Conservation (phyloP, 495 filamentous ascomycete species). For the Neurospora tetraspora region DNA sequence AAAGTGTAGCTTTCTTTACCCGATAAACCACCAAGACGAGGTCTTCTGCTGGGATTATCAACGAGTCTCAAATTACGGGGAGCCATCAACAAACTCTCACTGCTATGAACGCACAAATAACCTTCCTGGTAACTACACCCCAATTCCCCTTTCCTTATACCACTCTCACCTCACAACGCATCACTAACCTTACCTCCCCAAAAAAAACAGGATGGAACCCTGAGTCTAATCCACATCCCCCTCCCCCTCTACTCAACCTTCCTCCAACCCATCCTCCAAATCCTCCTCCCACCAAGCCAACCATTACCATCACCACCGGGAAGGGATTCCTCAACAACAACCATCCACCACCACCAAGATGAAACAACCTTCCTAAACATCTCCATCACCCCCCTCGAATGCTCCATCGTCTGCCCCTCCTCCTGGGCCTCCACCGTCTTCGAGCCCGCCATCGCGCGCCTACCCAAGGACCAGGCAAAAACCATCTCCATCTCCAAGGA, state of each 20-base stretch:
- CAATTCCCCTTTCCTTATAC: no score
- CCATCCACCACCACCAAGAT: conserved; percentile 36
- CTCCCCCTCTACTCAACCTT: conserved; percentile 70
- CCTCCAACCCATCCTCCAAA: conserved; percentile 69
- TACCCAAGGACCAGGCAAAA: conserved; percentile 35
- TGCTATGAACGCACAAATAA: conserved; percentile 46
- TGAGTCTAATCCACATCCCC: conserved; percentile 88
- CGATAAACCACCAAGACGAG: not conserved
- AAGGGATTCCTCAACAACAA: conserved; percentile 12
- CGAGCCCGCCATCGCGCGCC: conserved; percentile 50
- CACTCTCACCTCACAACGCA: not conserved
- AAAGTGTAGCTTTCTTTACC: not conserved
- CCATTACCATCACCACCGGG: conserved; percentile 11
- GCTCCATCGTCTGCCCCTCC: conserved; percentile 80
- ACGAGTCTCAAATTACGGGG: not conserved
- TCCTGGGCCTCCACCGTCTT: conserved; percentile 65
- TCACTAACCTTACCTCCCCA: conserved; percentile 2
- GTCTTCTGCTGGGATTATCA: not conserved
- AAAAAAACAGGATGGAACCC: conserved; percentile 59
- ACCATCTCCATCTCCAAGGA: conserved; percentile 67
- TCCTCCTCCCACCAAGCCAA: conserved; percentile 60
- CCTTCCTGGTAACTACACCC: conserved; percentile 42
- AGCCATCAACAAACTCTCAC: not conserved
- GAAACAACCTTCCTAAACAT: conserved; percentile 72
- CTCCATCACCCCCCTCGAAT: conserved; percentile 84